Percentiles rank a stretch among this genome's conserved stretches.
Conservation (phyloP, 2,329 filamentous ascomycete genomes). For the Zymoseptoria tritici region DNA sequence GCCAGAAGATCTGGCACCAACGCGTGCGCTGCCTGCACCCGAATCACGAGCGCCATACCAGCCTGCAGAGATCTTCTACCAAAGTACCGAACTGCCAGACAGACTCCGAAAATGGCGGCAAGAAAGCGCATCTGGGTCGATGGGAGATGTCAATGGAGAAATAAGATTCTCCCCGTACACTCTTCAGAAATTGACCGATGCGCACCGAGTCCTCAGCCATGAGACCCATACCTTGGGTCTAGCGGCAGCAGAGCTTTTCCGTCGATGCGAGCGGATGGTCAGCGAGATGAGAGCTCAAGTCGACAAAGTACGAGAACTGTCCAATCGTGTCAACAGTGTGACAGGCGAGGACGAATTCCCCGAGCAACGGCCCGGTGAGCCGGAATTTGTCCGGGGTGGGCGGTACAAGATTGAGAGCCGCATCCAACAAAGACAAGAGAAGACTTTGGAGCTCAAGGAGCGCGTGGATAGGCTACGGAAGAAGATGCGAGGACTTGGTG, state of each 20-base stretch:
- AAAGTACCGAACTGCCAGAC: conserved; percentile 47
- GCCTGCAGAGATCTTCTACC: conserved; percentile 51
- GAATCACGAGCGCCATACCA: conserved; percentile 51
- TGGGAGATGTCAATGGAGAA: conserved; percentile 57
- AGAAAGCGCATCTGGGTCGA: conserved; percentile 10
- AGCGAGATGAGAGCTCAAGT: conserved; percentile 62
- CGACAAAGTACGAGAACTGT: conserved; percentile 56
- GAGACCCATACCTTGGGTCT: conserved; percentile 63
- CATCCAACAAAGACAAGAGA: conserved; percentile 47
- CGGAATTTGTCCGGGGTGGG: conserved; percentile 17
- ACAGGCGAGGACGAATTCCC: conserved; percentile 48
- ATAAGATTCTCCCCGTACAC: conserved; percentile 64
- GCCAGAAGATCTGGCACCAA: conserved; percentile 12
- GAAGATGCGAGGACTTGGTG: conserved; percentile 42
- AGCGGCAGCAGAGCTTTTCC: conserved; percentile 66
- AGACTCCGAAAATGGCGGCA: conserved; percentile 31
- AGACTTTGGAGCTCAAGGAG: conserved; percentile 50
- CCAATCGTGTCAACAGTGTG: conserved; percentile 58
- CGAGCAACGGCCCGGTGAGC: conserved; percentile 36
- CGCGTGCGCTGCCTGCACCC: conserved; percentile 36
- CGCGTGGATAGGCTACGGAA: conserved; percentile 54
- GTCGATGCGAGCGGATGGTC: conserved; percentile 60
- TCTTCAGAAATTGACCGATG: conserved; percentile 63
- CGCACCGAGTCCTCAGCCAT: conserved; percentile 61
- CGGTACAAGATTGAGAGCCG: conserved; percentile 51